A percentile compares a stretch with the other conserved stretches of the same genome.
These are phyloP conservation scores for Kuraishia piskuri DNA, from an alignment of 805 yeast genomes.

Conservation along the genomic window DNA sequence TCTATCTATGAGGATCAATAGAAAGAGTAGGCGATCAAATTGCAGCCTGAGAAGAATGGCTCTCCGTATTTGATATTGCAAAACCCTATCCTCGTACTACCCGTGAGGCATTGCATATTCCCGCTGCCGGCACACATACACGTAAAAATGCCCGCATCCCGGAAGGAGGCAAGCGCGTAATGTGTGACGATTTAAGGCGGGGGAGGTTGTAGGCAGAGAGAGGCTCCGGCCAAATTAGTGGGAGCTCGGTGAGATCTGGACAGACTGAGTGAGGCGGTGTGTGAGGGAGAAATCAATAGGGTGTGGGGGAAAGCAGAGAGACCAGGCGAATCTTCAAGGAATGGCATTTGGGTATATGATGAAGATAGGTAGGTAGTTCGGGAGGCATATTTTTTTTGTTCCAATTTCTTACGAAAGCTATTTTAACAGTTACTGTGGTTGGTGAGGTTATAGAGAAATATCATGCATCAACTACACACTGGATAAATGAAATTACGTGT, in stretches of 20 bases:
- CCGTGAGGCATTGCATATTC: not conserved
- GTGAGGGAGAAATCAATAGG: no score
- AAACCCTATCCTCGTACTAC: not conserved
- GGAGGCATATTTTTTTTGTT: no score
- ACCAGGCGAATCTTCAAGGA: no score
- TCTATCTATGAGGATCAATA: not conserved
- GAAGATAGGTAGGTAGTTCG: no score
- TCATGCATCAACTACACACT: no score
- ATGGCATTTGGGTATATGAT: no score
- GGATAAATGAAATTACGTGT: no score
- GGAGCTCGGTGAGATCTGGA: not conserved
- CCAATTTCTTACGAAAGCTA: no score
- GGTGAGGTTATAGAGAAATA: no score
- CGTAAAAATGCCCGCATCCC: not conserved
- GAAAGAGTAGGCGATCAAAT: not conserved
- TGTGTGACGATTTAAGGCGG: conserved; percentile 6
- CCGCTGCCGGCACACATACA: not conserved
- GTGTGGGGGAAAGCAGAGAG: no score
- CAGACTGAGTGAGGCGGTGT: no score
- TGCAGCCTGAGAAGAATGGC: not conserved
- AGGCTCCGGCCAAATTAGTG: not conserved
- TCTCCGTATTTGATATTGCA: not conserved
- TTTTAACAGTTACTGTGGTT: no score
- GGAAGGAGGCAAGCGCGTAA: not conserved
- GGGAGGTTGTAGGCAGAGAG: conserved; percentile 5